A percentile compares a stretch with the other conserved stretches of the same genome.
Conservation (phyloP, 2,329 filamentous ascomycete genomes). For the Sarocladiaceae sp. region DNA sequence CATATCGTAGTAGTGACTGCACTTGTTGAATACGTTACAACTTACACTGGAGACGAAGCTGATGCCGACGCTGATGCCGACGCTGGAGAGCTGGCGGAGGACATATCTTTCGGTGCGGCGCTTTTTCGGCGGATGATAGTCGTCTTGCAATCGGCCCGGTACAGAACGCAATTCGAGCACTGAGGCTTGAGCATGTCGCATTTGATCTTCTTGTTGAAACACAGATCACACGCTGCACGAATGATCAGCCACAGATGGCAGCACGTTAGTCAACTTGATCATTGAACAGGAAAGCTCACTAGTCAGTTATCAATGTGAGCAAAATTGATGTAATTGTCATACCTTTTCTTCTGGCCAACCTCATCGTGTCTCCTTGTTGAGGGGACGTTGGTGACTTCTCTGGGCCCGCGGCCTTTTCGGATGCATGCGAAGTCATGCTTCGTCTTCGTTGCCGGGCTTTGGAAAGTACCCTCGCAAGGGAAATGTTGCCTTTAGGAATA, state of each 20-base stretch:
- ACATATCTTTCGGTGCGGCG: background rate
- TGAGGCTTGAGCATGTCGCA: conserved; percentile 39
- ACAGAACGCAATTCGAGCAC: conserved; percentile 39
- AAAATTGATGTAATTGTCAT: background rate
- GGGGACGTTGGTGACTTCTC: background rate
- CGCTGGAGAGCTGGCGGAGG: background rate
- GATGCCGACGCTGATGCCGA: background rate
- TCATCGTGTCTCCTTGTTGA: background rate
- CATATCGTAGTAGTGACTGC: background rate
- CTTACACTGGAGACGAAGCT: background rate
- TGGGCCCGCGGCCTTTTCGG: background rate
- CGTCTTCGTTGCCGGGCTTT: background rate
- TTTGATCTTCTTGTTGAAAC: conserved; percentile 42
- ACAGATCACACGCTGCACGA: conserved; percentile 35
- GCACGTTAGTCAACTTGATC: background rate
- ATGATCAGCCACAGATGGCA: background rate
- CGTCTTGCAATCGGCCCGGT: conserved; percentile 32
- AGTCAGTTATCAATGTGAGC: too few species aligned
- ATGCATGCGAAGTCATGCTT: background rate
- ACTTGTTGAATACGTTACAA: background rate
- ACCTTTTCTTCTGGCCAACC: background rate
- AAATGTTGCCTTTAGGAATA: background rate
- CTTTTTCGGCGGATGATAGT: conserved; percentile 1
- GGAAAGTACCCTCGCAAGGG: background rate
- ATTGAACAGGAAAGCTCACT: too few species aligned